A percentile compares a stretch with the other conserved stretches of the same genome.
Conservation (phyloP, 805 yeast genomes). For the Ogataea nitratoaversa region DNA sequence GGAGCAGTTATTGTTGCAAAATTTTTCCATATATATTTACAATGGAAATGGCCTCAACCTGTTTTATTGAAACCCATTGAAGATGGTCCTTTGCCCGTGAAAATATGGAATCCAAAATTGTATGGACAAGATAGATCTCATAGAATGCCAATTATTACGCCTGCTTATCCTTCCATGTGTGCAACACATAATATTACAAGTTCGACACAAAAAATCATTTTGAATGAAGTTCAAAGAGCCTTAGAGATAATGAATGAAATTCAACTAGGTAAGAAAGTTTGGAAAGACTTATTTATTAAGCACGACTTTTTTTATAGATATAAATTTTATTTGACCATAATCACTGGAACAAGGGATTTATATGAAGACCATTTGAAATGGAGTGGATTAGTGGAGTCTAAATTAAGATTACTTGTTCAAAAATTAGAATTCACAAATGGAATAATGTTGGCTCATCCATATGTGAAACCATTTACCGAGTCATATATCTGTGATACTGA, state of each 20-base stretch:
- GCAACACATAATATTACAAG: constrained; percentile 94
- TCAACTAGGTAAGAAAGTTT: constrained; percentile 52
- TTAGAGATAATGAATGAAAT: constrained; percentile 67
- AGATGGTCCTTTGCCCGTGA: constrained; percentile 93
- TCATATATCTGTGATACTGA: constrained; percentile 41
- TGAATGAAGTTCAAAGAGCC: constrained; percentile 79
- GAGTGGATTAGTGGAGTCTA: constrained; percentile 92
- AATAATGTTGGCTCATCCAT: constrained; percentile 84
- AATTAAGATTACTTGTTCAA: constrained; percentile 72
- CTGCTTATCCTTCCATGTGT: constrained; percentile 98
- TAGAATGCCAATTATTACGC: constrained; percentile 96
- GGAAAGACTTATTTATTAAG: constrained; percentile 73
- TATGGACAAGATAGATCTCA: constrained; percentile 88
- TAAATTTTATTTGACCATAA: constrained; percentile 80
- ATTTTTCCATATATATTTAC: constrained; percentile 77
- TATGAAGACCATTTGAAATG: constrained; percentile 84
- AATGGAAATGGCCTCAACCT: constrained; percentile 99
- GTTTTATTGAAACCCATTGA: constrained; percentile 89
- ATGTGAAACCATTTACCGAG: constrained; percentile 67
- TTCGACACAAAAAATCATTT: constrained; percentile 79
- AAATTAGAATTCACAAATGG: constrained; percentile 78
- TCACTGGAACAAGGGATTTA: constrained; percentile 68
- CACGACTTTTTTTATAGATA: constrained; percentile 81
- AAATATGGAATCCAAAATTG: constrained; percentile 94
- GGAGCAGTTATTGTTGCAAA: constrained; percentile 87